phyloP scores from a whole-genome alignment of 306 rosid genomes.

The Senna siamea region DNA sequence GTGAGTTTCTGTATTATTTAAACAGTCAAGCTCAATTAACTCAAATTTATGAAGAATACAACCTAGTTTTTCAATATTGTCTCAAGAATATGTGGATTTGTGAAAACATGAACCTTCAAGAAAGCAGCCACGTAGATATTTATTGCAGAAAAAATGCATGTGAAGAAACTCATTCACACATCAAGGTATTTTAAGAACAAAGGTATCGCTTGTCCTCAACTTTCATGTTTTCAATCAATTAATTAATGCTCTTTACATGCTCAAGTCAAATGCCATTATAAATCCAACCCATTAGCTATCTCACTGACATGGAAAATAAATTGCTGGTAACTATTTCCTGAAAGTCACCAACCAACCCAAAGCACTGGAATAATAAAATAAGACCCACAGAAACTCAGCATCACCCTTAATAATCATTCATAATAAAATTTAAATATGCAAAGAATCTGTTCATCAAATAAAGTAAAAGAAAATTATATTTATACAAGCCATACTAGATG shows the following conservation, averaged over 20 bases:
- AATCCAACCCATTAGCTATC: conserved; percentile 16
- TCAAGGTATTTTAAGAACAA: too few species aligned
- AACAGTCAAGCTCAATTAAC: conserved; percentile 17
- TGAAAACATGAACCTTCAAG: too few species aligned
- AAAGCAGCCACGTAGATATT: too few species aligned
- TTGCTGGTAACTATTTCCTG: neutral
- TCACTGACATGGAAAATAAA: conserved; percentile 6
- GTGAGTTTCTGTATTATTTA: neutral
- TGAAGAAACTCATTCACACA: too few species aligned
- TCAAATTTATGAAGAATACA: neutral
- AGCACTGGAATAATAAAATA: conserved; percentile 7
- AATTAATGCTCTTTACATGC: conserved; percentile 13
- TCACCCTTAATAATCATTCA: conserved; percentile 27
- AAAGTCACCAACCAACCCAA: conserved; percentile 13
- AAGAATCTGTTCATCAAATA: too few species aligned
- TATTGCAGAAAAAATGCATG: too few species aligned
- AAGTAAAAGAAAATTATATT: too few species aligned
- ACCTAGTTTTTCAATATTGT: conserved; percentile 24
- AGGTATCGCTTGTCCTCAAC: too few species aligned
- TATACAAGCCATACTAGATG: too few species aligned
- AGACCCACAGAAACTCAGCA: conserved; percentile 22
- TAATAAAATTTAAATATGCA: conserved; percentile 14
- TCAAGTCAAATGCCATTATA: conserved; percentile 20
- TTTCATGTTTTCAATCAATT: conserved; percentile 2
- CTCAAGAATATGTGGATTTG: too few species aligned